phyloP scores from a whole-genome alignment of 495 filamentous ascomycete species.

The Penicillium desertorum region DNA sequence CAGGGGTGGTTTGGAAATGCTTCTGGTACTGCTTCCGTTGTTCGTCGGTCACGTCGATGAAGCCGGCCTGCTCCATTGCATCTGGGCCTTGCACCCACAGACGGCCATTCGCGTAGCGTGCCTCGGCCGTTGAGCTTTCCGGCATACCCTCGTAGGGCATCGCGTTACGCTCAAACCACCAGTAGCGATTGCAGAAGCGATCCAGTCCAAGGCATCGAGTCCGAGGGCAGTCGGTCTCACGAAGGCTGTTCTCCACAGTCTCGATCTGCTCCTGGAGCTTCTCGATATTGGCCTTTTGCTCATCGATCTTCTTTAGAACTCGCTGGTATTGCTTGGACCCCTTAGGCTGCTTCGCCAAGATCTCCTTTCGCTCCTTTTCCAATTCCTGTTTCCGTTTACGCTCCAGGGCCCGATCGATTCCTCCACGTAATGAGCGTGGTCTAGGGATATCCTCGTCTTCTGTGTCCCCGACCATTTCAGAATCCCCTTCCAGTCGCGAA shows the following conservation, averaged over 20 bases:
- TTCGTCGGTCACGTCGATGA: conserved; percentile 72
- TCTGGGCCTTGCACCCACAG: conserved; percentile 96
- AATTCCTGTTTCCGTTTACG: conserved; percentile 81
- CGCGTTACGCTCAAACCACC: conserved; percentile 98
- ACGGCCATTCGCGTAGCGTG: conserved; percentile 88
- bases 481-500: conserved; percentile 62
- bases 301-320: conserved; percentile 81
- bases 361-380: conserved; percentile 75
- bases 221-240: conserved; percentile 88
- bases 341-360: conserved; percentile 79
- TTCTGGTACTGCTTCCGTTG: conserved; percentile 59
- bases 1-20: conserved; percentile 75
- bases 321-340: conserved; percentile 85
- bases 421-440: conserved; percentile 74
- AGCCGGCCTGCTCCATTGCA: conserved; percentile 80
- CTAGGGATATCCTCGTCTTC: conserved; percentile 61
- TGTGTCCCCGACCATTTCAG: conserved; percentile 52
- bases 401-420: conserved; percentile 72
- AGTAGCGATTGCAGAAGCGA: conserved; percentile 96
- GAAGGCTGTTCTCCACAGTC: conserved; percentile 82
- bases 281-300: conserved; percentile 73
- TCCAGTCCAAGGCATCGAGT: conserved; percentile 88
- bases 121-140: conserved; percentile 79
- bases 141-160: conserved; percentile 94
- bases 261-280: conserved; percentile 81